Percentiles rank a stretch among this genome's conserved stretches.
These are phyloP conservation scores for Beauveria bassiana DNA, from an alignment of 2,329 filamentous ascomycete genomes.

Conservation along the genomic window DNA sequence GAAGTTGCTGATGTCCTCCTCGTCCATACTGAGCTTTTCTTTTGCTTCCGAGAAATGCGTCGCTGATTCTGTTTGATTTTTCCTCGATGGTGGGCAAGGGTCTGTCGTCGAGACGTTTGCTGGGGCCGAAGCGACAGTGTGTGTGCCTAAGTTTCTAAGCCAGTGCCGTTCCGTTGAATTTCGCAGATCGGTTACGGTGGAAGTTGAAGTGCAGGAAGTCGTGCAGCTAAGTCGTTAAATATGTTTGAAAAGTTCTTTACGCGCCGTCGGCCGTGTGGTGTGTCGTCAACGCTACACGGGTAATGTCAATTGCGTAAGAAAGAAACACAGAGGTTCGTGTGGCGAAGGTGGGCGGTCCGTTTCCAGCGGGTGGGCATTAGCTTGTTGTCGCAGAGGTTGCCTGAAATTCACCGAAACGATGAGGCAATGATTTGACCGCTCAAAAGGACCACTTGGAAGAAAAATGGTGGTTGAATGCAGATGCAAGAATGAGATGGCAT, in stretches of 20 bases:
- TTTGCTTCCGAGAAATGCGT: no score
- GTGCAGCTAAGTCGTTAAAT: not conserved
- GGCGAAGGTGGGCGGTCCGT: not conserved
- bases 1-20: conserved; percentile 70
- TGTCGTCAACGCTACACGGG: not conserved
- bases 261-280: not conserved
- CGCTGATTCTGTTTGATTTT: no score
- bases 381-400: not conserved
- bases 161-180: not conserved
- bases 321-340: not conserved
- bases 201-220: not conserved
- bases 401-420: not conserved
- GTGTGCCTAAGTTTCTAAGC: not conserved
- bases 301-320: not conserved
- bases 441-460: not conserved
- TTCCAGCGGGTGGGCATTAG: not conserved
- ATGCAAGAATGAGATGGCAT: not conserved
- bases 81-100: not conserved
- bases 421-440: not conserved
- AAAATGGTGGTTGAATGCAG: not conserved
- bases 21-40: conserved; percentile 21
- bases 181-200: not conserved
- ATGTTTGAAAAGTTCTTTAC: not conserved
- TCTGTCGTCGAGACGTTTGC: not conserved
- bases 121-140: not conserved